phyloP scores from a whole-genome alignment of 1,284 basidiomycete genomes.

The Sphagnurus paluster region DNA sequence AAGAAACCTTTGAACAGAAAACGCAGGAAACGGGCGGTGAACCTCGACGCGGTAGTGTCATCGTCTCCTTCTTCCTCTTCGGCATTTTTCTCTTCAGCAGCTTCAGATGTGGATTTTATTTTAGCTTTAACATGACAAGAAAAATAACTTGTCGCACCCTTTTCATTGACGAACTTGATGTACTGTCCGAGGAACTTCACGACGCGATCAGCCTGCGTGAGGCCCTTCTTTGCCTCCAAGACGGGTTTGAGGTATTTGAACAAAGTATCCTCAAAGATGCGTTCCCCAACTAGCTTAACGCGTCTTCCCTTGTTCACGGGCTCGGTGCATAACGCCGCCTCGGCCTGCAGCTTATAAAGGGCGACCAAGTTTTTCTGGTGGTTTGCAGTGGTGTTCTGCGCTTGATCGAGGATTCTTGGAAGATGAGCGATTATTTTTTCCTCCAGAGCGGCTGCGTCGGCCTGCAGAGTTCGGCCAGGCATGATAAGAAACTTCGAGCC shows the following conservation, averaged over 20 bases:
- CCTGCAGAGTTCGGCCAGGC: conserved; percentile 17
- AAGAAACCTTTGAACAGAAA: conserved; percentile 82
- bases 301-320: conserved; percentile 24
- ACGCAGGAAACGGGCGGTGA: conserved; percentile 70
- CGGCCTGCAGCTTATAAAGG: conserved; percentile 76
- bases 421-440: conserved; percentile 20
- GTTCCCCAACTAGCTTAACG: conserved; percentile 71
- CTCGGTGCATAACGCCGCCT: conserved; percentile 54
- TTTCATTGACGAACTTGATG: conserved; percentile 74
- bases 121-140: neutral
- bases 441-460: conserved; percentile 11
- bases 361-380: conserved; percentile 85
- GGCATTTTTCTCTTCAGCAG: conserved; percentile 27
- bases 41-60: conserved; percentile 73
- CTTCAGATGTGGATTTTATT: conserved; percentile 11
- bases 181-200: conserved; percentile 88
- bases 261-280: conserved; percentile 74
- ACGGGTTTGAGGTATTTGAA: conserved; percentile 67
- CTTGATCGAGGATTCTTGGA: conserved; percentile 62
- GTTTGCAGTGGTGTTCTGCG: conserved; percentile 76
- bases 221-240: conserved; percentile 83
- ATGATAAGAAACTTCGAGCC: conserved; percentile 7
- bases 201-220: conserved; percentile 72
- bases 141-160: conserved; percentile 47
- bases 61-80: conserved; percentile 34